Conservation (phyloP, 129 eudicot genomes). For the Saposhnikovia divaricata region DNA sequence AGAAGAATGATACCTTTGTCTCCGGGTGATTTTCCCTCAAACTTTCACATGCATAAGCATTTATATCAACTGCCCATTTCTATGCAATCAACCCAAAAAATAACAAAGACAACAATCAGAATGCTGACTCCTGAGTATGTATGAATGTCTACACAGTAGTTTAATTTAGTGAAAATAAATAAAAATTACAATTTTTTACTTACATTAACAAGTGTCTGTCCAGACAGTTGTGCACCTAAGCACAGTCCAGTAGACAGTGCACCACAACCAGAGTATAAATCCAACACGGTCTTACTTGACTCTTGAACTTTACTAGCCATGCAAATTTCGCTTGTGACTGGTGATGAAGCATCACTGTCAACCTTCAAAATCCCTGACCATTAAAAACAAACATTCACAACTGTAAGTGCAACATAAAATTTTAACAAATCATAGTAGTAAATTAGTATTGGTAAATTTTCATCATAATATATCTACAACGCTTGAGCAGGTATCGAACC, state of each 20-base stretch:
- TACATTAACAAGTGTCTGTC: constrained; percentile 37
- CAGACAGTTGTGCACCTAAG: constrained; percentile 33
- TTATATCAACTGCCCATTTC: constrained; percentile 56
- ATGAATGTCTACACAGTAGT: background rate
- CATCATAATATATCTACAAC: background rate
- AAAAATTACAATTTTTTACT: constrained; percentile 7
- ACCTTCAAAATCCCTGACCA: constrained; percentile 14
- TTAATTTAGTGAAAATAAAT: background rate
- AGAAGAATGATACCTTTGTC: constrained; percentile 25
- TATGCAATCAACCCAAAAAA: background rate
- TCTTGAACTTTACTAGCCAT: constrained; percentile 11
- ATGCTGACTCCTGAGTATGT: background rate
- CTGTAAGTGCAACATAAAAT: background rate
- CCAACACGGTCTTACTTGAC: constrained; percentile 26
- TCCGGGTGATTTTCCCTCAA: constrained; percentile 38
- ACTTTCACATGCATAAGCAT: constrained; percentile 37
- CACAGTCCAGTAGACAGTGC: constrained; percentile 60
- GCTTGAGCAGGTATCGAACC: constrained; percentile 18
- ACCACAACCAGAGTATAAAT: constrained; percentile 57
- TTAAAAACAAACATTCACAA: background rate
- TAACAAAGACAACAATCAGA: background rate
- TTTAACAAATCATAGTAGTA: too few relatives aligned
- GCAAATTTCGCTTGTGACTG: constrained; percentile 23
- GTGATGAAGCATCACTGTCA: constrained; percentile 18
- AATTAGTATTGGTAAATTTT: background rate